These are phyloP conservation scores for Petunia secreta DNA, from an alignment of 257 asterid species.

Conservation along the genomic window DNA sequence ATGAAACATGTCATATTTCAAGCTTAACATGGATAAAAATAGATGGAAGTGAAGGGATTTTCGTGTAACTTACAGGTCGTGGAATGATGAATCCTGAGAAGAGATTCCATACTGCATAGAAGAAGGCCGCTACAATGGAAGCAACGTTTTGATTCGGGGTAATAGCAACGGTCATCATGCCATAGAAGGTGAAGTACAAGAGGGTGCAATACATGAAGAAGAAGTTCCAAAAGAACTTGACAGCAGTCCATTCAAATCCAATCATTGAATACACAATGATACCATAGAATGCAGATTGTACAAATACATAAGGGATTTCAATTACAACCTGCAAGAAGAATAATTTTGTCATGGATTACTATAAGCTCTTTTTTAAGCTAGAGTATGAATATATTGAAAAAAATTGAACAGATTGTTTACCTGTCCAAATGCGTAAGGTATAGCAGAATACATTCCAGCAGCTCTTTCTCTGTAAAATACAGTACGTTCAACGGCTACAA, in stretches of 20 bases:
- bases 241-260: slow-evolving; percentile 62
- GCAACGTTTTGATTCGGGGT: slow-evolving; percentile 73
- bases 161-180: slow-evolving; percentile 75
- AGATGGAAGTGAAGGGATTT: neutral
- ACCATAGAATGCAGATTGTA: slow-evolving; percentile 52
- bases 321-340: slow-evolving; percentile 50
- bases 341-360: too few relatives aligned
- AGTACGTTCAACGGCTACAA: slow-evolving; percentile 25
- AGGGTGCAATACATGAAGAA: slow-evolving; percentile 63
- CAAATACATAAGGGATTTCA: slow-evolving; percentile 61
- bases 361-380: neutral
- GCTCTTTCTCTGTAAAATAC: slow-evolving; percentile 23
- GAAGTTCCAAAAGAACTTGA: slow-evolving; percentile 71
- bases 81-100: slow-evolving; percentile 77
- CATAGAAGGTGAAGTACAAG: slow-evolving; percentile 65
- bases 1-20: neutral
- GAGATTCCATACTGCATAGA: slow-evolving; percentile 62
- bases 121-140: slow-evolving; percentile 57
- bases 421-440: slow-evolving; percentile 24
- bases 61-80: slow-evolving; percentile 53
- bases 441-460: slow-evolving; percentile 26
- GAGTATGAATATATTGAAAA: neutral
- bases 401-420: slow-evolving; percentile 5
- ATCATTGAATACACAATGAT: slow-evolving; percentile 67
- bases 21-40: neutral